Base-by-base conservation (phyloP, 2,329 filamentous ascomycete genomes). In the Fusarium caatingaense region DNA sequence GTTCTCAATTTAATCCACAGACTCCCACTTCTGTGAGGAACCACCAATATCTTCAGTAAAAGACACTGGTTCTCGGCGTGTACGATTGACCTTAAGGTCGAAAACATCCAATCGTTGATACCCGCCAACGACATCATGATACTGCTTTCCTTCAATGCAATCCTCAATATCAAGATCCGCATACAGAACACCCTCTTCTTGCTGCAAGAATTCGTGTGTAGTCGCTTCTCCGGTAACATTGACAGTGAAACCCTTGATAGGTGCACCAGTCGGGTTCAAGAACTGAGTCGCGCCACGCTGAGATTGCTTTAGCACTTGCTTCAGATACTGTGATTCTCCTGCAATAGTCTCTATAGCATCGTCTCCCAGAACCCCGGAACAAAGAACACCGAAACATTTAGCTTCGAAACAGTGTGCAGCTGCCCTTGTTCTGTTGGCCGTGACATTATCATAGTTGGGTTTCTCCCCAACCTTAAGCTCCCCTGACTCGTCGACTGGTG, bases 371-470 rank as follows among this genome's bases (percentile, higher is more conserved):
- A 80, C 72, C 0, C 82, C 82, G 0, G 83, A 79, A 65, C 84
- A 86, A 18, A 86, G 72, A 2, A 88, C 80, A 0, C 86, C 86
- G 48, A 88, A 88, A 45, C 82, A 85, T 66, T 88, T 88, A 0
- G 84, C 86, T 58, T 88, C 87, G 66, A 89, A 88, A 66, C 85
- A 88, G 72, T 88, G 86, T 0, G 85, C 85, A 1, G 85, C 85
- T 4, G 84, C 82, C 5, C 86, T 77, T 0, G 78, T 85, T n/a
- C 80, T 77, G 64, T 88, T 88, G 0, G 86, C 86, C 0, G 82
- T 78, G 3, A 87, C 77, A 63, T 88, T 87, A 66, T 88, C 84
- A 66, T 87, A 88, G 45, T 87, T 84, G 1, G 60, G 60, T 5
- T 56, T 64, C 0, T 45, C n/a, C 3, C 2, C n/a, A 1, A 1